These are phyloP conservation scores for Moesziomyces aphidis DNA, from an alignment of 1,284 basidiomycete species.

Conservation along the genomic window DNA sequence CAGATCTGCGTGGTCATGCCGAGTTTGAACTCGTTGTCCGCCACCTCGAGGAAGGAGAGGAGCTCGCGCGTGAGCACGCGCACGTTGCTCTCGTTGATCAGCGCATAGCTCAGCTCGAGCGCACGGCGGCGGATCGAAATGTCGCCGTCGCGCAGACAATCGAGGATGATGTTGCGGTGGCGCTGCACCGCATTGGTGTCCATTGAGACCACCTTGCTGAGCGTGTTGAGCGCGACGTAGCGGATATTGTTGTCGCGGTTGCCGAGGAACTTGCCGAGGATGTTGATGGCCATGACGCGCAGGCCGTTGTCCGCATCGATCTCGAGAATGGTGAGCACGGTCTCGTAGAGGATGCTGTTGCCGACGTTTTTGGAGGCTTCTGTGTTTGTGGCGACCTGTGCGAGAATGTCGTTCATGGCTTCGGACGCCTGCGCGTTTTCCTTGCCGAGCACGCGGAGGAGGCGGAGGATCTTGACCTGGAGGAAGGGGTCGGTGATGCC, in stretches of 20 bases:
- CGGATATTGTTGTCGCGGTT: conserved; percentile 99
- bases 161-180: conserved; percentile 96
- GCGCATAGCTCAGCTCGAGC: conserved; percentile 94
- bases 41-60: conserved; percentile 94
- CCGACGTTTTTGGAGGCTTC: conserved; percentile 98
- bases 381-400: conserved; percentile 98
- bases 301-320: conserved; percentile 96
- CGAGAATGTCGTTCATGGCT: conserved; percentile 97
- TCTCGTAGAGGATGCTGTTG: conserved; percentile 97
- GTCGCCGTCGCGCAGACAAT: conserved; percentile 97
- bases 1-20: conserved; percentile 98
- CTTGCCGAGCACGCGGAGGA: conserved; percentile 87
- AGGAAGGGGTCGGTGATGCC: conserved; percentile 99
- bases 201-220: conserved; percentile 98
- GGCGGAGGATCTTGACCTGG: conserved; percentile 95
- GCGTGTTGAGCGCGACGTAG: conserved; percentile 96
- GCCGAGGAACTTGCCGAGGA: conserved; percentile 96
- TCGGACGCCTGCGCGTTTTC: conserved; percentile 87
- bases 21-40: conserved; percentile 98
- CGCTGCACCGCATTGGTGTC: conserved; percentile 98
- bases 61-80: conserved; percentile 91
- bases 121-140: conserved; percentile 97
- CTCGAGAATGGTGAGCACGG: conserved; percentile 95
- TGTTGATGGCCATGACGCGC: conserved; percentile 99
- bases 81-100: conserved; percentile 96